phyloP scores from a whole-genome alignment of 192 early-diverging fungal species.

The Entomortierella lignicola region DNA sequence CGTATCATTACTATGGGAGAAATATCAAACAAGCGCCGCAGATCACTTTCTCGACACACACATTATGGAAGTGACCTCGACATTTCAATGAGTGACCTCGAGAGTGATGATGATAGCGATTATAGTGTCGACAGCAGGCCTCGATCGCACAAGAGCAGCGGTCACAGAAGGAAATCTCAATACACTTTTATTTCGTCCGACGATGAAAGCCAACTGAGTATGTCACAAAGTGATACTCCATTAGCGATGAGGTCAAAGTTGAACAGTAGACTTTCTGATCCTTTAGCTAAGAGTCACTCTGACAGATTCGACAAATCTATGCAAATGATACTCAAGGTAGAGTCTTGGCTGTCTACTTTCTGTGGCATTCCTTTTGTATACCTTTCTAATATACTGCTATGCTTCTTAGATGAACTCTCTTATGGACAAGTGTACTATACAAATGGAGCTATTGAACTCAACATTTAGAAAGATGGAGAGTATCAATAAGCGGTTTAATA shows the following conservation, averaged over 20 bases:
- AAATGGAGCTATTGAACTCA: not conserved
- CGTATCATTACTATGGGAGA: conserved; percentile 23
- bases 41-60: conserved; percentile 8
- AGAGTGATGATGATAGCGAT: not conserved
- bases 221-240: conserved; percentile 12
- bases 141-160: not conserved
- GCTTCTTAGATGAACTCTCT: conserved; percentile 5
- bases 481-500: not conserved
- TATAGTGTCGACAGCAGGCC: not conserved
- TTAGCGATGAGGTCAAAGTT: not conserved
- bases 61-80: not conserved
- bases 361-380: too few species aligned
- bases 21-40: not conserved
- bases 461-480: conserved; percentile 7
- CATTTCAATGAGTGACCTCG: not conserved
- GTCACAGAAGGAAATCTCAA: not conserved
- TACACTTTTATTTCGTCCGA: conserved; percentile 14
- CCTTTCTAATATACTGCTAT: not conserved
- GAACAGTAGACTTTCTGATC: too few species aligned
- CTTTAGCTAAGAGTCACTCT: not conserved
- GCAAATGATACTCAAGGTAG: conserved; percentile 16
- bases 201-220: conserved; percentile 8
- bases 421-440: not conserved
- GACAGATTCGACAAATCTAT: conserved; percentile 10
- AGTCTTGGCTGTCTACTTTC: too few species aligned